Evolutionary conservation across 352 stramenopile genomes (phyloP), one percentile per base, ranked within the genome.

Genomic region (Phytopythium sindhum): DNA sequence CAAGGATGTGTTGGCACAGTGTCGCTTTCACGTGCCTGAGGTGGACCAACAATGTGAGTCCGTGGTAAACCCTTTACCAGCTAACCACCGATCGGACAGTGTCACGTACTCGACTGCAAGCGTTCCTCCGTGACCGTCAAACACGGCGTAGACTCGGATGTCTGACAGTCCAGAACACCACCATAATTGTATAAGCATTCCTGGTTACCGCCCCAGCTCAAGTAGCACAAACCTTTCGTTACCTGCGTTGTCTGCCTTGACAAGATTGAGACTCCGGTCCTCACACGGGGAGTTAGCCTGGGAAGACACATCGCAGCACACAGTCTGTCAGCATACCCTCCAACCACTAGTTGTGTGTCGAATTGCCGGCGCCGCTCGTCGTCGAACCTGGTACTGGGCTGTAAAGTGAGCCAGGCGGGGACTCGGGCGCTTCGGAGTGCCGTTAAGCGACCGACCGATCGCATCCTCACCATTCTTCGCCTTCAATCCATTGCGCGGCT

Each of bases 111-210:
- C 77, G 14, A 90, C 84, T 29, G 84, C 81, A 51, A 88, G 72
- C 2, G 73, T 71, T 2, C 84, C 84, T 31, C 84, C 84, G 42
- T 93, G 84, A 0, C 81, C 84, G 59, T 93, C 84, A 47, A 91
- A 80, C 1, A 91, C 78, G 35, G 78, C 81, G 51, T 80, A 73
- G 8, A 90, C 62, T 41, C 73, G 76, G 53, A 90, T 61, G 11
- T 59, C 77, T 86, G 39, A 15, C 7, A 21, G 1, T 55, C 5
- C 53, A 45, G 39, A n/a, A 31, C 28, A 45, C 2, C n/a, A 39
- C 21, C 11, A 59, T 11, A 21, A 11, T 55, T 21, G 14, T 17
- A 58, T 48, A 10, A 60, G 24, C 14, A 41, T 24, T 15, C 19
- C 21, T 29, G 31, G 37, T 52, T 10, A n/a, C 58, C 15, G 19